Conservation (phyloP, 805 yeast species). For the Cyberlindnera mississippiensis region DNA sequence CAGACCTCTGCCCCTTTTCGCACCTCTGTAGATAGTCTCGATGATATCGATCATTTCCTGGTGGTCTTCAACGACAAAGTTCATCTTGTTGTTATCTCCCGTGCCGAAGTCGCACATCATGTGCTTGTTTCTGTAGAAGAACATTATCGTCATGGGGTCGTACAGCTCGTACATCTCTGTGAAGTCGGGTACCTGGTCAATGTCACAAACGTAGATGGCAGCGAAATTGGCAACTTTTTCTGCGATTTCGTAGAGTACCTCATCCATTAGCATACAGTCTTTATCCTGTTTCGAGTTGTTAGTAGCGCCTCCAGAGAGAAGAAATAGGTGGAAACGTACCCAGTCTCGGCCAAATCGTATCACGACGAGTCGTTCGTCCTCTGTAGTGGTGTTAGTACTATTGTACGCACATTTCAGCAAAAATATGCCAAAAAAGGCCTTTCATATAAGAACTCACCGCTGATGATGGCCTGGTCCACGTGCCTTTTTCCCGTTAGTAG, state of each 20-base stretch:
- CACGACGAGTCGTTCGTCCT: constrained; percentile 83
- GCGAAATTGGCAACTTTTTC: constrained; percentile 87
- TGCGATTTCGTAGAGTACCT: constrained; percentile 69
- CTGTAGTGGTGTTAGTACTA: constrained; percentile 32
- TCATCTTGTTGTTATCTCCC: constrained; percentile 93
- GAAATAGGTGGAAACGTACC: constrained; percentile 1
- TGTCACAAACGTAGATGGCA: constrained; percentile 83
- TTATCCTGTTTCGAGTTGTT: constrained; percentile 36
- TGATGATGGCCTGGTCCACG: constrained; percentile 91
- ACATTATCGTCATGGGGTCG: constrained; percentile 92
- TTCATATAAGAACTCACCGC: neutral
- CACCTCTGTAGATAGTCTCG: constrained; percentile 88
- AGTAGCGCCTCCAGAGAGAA: too few relatives aligned
- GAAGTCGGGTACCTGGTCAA: constrained; percentile 85
- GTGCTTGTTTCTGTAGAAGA: constrained; percentile 87
- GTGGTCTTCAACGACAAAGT: constrained; percentile 69
- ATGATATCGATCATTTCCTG: constrained; percentile 90
- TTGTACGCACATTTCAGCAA: too few relatives aligned
- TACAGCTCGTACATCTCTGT: constrained; percentile 84
- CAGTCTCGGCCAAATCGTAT: constrained; percentile 83
- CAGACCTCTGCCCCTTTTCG: constrained; percentile 86
- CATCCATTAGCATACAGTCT: constrained; percentile 90
- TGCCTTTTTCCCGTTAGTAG: constrained; percentile 46
- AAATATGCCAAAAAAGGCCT: neutral
- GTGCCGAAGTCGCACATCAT: constrained; percentile 99